Percentiles rank a stretch among this genome's conserved stretches.
These are phyloP conservation scores for Scutellaria minor DNA, from an alignment of 257 asterid species.

Conservation along the genomic window DNA sequence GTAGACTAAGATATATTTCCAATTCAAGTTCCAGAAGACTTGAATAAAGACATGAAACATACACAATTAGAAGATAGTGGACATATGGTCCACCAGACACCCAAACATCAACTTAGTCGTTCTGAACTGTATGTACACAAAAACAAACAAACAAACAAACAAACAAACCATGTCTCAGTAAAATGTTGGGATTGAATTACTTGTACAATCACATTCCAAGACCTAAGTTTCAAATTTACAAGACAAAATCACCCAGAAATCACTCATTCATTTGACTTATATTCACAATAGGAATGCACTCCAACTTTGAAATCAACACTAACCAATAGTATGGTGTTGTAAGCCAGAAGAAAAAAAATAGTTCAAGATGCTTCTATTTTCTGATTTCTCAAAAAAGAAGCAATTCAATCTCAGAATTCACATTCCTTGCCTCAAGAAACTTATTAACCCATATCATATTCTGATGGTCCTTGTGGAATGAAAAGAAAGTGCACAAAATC, in stretches of 20 bases:
- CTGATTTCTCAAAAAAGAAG: slow-evolving; percentile 17
- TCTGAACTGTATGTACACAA: slow-evolving; percentile 5
- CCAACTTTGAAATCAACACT: neutral
- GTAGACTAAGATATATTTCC: slow-evolving; percentile 6
- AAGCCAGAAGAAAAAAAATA: slow-evolving; percentile 1
- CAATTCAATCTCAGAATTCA: neutral
- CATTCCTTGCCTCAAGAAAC: slow-evolving; percentile 10
- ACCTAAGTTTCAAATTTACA: slow-evolving; percentile 14
- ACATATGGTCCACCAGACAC: neutral
- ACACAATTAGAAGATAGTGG: slow-evolving; percentile 28
- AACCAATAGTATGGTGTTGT: neutral
- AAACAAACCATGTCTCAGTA: slow-evolving; percentile 6
- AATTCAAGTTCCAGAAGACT: slow-evolving; percentile 9
- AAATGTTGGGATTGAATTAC: neutral
- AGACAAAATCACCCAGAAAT: slow-evolving; percentile 3
- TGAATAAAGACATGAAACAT: slow-evolving; percentile 9
- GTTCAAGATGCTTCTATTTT: neutral
- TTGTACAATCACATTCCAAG: neutral
- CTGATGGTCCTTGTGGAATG: neutral
- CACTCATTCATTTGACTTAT: slow-evolving; percentile 7
- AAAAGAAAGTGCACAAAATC: neutral
- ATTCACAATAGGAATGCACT: neutral
- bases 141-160: neutral
- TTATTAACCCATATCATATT: slow-evolving; percentile 19
- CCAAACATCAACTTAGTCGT: slow-evolving; percentile 20